Percentiles rank a stretch among this genome's conserved stretches.
Conservation (phyloP, 495 filamentous ascomycete genomes). For the Xylaria acuta region DNA sequence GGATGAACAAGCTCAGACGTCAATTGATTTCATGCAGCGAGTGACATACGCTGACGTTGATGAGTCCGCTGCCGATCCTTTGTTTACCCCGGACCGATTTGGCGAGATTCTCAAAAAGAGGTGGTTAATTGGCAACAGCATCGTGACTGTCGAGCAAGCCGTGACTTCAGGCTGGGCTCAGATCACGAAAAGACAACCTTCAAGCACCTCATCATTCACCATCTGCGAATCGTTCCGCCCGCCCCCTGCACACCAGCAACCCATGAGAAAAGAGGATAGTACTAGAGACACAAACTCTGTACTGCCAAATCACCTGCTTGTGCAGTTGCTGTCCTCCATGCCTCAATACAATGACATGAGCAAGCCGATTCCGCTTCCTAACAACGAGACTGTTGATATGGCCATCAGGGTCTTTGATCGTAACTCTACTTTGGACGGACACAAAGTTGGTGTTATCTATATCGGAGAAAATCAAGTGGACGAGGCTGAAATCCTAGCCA, state of each 20-base stretch:
- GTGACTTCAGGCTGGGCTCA: constrained; percentile 75
- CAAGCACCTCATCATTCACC: constrained; percentile 78
- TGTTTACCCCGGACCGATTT: constrained; percentile 65
- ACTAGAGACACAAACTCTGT: constrained; percentile 56
- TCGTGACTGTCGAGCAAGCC: constrained; percentile 84
- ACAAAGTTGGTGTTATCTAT: constrained; percentile 95
- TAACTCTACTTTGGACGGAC: constrained; percentile 88
- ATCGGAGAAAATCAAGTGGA: constrained; percentile 80
- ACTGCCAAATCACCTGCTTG: constrained; percentile 82
- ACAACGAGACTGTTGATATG: constrained; percentile 79
- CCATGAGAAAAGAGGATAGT: constrained; percentile 36
- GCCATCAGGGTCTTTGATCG: constrained; percentile 83
- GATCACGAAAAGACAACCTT: constrained; percentile 82
- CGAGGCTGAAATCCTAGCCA: constrained; percentile 83
- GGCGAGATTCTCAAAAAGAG: constrained; percentile 74
- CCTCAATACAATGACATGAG: constrained; percentile 63
- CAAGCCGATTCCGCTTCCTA: constrained; percentile 79
- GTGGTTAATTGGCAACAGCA: constrained; percentile 87
- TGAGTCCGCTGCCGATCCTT: constrained; percentile 69
- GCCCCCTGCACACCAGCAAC: constrained; percentile 69
- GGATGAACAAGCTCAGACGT: constrained; percentile 92
- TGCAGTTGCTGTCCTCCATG: constrained; percentile 78
- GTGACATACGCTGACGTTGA: constrained; percentile 85
- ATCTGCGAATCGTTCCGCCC: constrained; percentile 74
- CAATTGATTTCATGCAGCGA: constrained; percentile 94